These are phyloP conservation scores for Cyclocybe cylindracea DNA, from an alignment of 768 basidiomycete species.

Conservation along the genomic window DNA sequence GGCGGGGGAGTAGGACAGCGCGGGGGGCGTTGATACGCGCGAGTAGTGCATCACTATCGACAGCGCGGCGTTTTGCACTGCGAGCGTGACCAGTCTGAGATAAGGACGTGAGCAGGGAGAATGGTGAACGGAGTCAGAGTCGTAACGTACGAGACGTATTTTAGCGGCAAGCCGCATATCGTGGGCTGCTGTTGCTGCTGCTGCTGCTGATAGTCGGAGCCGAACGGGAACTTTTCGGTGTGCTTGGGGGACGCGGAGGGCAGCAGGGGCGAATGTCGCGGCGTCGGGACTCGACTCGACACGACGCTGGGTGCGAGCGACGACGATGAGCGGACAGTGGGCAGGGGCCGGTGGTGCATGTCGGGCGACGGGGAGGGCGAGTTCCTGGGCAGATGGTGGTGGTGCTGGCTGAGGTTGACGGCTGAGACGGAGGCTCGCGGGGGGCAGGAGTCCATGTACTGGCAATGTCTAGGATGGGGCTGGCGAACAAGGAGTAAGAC, in stretches of 20 bases:
- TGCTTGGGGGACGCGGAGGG: slow-evolving; percentile 47
- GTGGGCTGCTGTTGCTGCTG: slow-evolving; percentile 43
- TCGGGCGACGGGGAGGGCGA: slow-evolving; percentile 25
- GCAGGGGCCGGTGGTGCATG: slow-evolving; percentile 65
- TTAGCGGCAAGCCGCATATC: slow-evolving; percentile 71
- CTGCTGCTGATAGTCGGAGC: slow-evolving; percentile 20
- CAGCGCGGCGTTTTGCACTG: slow-evolving; percentile 92
- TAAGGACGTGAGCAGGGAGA: not conserved
- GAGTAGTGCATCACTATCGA: slow-evolving; percentile 99
- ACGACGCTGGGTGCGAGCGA: slow-evolving; percentile 36
- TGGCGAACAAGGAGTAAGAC: too few relatives aligned
- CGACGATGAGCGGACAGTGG: slow-evolving; percentile 56
- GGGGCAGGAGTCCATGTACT: too few relatives aligned
- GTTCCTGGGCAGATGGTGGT: too few relatives aligned
- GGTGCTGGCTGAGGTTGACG: too few relatives aligned
- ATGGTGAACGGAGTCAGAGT: not conserved
- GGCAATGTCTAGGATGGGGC: too few relatives aligned
- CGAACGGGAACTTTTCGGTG: slow-evolving; percentile 38
- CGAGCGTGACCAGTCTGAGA: slow-evolving; percentile 75
- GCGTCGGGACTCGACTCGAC: slow-evolving; percentile 33
- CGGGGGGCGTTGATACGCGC: slow-evolving; percentile 79
- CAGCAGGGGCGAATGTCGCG: slow-evolving; percentile 51
- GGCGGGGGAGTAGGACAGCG: slow-evolving; percentile 88
- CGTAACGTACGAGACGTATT: slow-evolving; percentile 75
- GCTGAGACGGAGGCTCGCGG: too few relatives aligned